These are phyloP conservation scores for Schizochytrium sp. DNA, from an alignment of 108 stramenopile genomes.

Conservation along the genomic window DNA sequence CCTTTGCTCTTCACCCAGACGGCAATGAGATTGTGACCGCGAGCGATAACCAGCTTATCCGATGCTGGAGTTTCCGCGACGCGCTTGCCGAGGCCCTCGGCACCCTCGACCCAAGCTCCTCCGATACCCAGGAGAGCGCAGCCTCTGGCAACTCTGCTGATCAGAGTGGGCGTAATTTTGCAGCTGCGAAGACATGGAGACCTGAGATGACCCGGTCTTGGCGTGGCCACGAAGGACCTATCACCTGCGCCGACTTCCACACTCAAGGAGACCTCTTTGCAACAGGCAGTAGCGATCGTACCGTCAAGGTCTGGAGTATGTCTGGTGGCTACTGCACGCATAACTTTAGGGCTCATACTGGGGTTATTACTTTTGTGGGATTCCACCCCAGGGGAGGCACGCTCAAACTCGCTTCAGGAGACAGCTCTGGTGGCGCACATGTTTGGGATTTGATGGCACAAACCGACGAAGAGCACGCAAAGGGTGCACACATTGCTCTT, in stretches of 20 bases:
- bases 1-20: conserved; percentile 30
- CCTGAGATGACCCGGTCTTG: conserved; percentile 39
- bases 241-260: conserved; percentile 94
- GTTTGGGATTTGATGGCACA: conserved; percentile 51
- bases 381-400: conserved; percentile 18
- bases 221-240: conserved; percentile 90
- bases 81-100: background rate
- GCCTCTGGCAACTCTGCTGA: background rate
- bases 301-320: conserved; percentile 88
- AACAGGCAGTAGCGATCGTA: conserved; percentile 90
- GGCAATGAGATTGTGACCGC: conserved; percentile 49
- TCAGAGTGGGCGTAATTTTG: too few relatives aligned
- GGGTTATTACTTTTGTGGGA: conserved; percentile 28
- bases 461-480: background rate
- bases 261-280: conserved; percentile 90
- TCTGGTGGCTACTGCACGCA: conserved; percentile 55
- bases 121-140: background rate
- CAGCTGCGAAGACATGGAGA: background rate
- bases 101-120: background rate
- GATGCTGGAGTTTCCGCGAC: conserved; percentile 41
- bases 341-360: conserved; percentile 32
- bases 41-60: conserved; percentile 46
- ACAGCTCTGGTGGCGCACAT: background rate
- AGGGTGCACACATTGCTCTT: background rate
- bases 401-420: conserved; percentile 13